phyloP scores from a whole-genome alignment of 2,329 filamentous ascomycete genomes.

The Diatrype stigma region DNA sequence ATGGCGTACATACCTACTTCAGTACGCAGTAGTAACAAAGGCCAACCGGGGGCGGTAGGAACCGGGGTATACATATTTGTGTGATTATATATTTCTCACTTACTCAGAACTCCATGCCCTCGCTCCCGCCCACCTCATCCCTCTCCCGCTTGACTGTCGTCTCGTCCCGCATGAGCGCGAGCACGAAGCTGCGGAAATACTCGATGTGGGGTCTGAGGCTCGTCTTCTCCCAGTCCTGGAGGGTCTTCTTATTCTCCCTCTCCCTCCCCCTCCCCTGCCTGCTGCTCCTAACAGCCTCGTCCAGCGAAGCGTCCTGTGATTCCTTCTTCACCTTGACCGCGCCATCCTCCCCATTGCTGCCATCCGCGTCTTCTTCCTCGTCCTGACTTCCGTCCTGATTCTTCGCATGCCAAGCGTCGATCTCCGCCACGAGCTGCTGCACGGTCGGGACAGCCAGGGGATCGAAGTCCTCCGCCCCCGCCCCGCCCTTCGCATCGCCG shows the following conservation, averaged over 20 bases:
- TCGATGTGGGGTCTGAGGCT: constrained; percentile 90
- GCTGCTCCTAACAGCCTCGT: no score
- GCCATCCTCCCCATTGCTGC: constrained; percentile 25
- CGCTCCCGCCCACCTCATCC: constrained; percentile 47
- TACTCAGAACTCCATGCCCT: constrained; percentile 53
- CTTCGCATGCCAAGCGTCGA: constrained; percentile 69
- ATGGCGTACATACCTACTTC: no score
- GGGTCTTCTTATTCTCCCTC: constrained; percentile 24
- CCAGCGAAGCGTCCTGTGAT: no score
- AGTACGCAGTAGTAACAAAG: no score
- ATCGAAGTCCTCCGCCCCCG: constrained; percentile 70
- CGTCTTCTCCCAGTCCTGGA: constrained; percentile 95
- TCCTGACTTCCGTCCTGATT: constrained; percentile 38
- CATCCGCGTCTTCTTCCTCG: constrained; percentile 15
- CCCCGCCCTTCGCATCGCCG: neutral
- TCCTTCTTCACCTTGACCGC: constrained; percentile 20
- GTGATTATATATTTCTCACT: no score
- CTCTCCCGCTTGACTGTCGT: constrained; percentile 52
- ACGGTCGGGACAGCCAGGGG: constrained; percentile 87
- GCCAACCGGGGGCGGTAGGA: no score
- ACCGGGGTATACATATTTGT: no score
- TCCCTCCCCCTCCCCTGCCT: constrained; percentile 24
- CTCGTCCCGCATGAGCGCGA: constrained; percentile 72
- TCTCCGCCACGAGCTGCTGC: constrained; percentile 73
- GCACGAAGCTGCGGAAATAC: constrained; percentile 79